A percentile compares a stretch with the other conserved stretches of the same genome.
phyloP scores from a whole-genome alignment of 192 early-diverging fungal species.

The Neocallimastix lanati region DNA sequence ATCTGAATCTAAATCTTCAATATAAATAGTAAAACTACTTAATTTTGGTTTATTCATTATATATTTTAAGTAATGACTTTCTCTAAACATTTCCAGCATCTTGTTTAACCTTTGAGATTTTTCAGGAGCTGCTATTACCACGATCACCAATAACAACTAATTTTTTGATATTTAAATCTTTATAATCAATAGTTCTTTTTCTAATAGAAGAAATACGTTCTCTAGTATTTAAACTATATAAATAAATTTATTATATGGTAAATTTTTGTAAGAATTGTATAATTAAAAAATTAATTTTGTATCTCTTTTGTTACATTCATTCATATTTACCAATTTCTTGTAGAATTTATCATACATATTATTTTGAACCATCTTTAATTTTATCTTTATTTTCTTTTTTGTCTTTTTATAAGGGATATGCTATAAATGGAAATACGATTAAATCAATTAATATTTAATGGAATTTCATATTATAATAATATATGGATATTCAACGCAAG shows the following conservation, averaged over 20 bases:
- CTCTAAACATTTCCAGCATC: constrained; percentile 29
- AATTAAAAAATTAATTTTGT: constrained; percentile 14
- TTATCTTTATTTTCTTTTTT: too few species aligned
- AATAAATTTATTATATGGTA: constrained; percentile 24
- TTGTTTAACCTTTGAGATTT: constrained; percentile 47
- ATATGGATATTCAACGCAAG: too few species aligned
- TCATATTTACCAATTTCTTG: too few species aligned
- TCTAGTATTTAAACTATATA: constrained; percentile 45
- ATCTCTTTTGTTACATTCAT: constrained; percentile 28
- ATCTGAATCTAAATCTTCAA: too few species aligned
- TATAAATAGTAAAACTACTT: constrained; percentile 24
- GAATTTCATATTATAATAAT: too few species aligned
- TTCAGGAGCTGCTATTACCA: constrained; percentile 30
- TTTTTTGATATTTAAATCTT: too few species aligned
- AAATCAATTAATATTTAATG: too few species aligned
- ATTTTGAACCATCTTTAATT: too few species aligned
- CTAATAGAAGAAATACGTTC: constrained; percentile 31
- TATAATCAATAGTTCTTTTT: too few species aligned
- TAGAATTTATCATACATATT: too few species aligned
- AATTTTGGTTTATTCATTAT: constrained; percentile 29
- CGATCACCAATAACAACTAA: constrained; percentile 44
- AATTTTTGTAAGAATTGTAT: constrained; percentile 17
- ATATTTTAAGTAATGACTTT: constrained; percentile 23
- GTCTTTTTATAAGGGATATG: too few species aligned
- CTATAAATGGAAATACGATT: too few species aligned